Evolutionary conservation across 345 rosid species (phyloP), one percentile per base, ranked within the genome.

Genomic region (Salix purpurea): DNA sequence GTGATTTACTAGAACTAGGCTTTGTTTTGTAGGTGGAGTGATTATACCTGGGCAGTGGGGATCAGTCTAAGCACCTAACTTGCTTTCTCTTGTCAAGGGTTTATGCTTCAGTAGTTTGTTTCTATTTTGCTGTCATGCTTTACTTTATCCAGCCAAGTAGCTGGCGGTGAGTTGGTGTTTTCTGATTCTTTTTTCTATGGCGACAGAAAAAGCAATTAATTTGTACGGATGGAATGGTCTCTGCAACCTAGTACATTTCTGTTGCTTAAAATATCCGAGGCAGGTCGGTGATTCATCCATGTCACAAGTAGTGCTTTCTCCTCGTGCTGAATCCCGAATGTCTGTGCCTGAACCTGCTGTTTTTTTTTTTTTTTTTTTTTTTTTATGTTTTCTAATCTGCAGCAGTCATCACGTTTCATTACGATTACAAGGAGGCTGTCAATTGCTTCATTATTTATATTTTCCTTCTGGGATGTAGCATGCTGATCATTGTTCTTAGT

Each of bases 151-250:
- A 21, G 32, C n/a, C 4, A n/a, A 14, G 37, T 48, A 70, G 62
- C 62, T 30, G 23, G 64, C 24, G 6, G 4, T 19, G 62, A 14
- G 48, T 6, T 56, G 34, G 60, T 60, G 56, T 73, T 36, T 73
- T 39, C 69, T 73, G 56, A 74, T 75, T 21, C 64, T 36, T n/a
- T 67, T 75, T 66, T n/a, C 19, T 11, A 15, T 7, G n/a, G 14
- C 54, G n/a, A 75, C 71, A 50, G 71, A 40, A 73, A 40, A 34
- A 50, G 71, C 48, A 46, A 48, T 48, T 26, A 46, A 15, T 42
- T 46, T 74, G 37, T 56, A 74, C 46, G 77, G 70, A 67, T 74
- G 77, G 77, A 3, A 56, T n/a, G 28, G 3, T 72, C 34, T 37
- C 24, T 42, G 68, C 34, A 30, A 48, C 42, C 62, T 34, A 28